Base-by-base conservation (phyloP, 2,329 filamentous ascomycete species). In the Aquanectria penicillioides region DNA sequence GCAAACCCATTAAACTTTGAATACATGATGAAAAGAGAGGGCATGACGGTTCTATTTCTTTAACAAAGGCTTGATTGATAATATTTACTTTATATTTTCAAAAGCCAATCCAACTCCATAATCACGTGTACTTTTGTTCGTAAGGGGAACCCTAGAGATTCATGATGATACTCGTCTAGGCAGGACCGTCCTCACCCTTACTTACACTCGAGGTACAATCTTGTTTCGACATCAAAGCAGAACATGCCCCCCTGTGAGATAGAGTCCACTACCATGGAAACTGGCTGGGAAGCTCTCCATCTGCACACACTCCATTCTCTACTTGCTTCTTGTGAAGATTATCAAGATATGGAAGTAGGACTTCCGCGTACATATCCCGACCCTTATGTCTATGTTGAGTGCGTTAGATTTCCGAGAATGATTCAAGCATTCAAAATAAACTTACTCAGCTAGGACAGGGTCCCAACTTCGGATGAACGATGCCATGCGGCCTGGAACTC, bases 311-410 rank as follows among this genome's bases (percentile, higher is more conserved):
- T 5, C 48, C 48, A 17, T 26, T 18, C 17, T 41, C 18, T 6
- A 51, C 48, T 15, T 51, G 48, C 18, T 37, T 25, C 18, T 51
- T 20, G 7, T 51, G 48, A 11, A 41, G 13, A 12, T 41, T 20
- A 22, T 51, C 48, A 25, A 51, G 48, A 22, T 51, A 51, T 3
- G 48, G 48, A 18, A 51, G 26, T 18, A 51, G n/a, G 11, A 51
- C 26, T 31, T 31, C 33, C 18, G 40, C 26, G 18, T 51, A 51
- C 18, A 51, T 29, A 17, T 51, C 34, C 1, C 48, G 48, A 7
- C 48, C 48, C 9, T 51, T 51, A n/a, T 51, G 48, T 33, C 48
- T 51, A 26, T n/a, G 1, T 22, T 20, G 20, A 51, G 13, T 2
- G n/a, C n/a, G n/a, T n/a, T n/a, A n/a, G n/a, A n/a, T n/a, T n/a